Base-by-base conservation (phyloP, 2,329 filamentous ascomycete species). In the Hypoxylon sp. region DNA sequence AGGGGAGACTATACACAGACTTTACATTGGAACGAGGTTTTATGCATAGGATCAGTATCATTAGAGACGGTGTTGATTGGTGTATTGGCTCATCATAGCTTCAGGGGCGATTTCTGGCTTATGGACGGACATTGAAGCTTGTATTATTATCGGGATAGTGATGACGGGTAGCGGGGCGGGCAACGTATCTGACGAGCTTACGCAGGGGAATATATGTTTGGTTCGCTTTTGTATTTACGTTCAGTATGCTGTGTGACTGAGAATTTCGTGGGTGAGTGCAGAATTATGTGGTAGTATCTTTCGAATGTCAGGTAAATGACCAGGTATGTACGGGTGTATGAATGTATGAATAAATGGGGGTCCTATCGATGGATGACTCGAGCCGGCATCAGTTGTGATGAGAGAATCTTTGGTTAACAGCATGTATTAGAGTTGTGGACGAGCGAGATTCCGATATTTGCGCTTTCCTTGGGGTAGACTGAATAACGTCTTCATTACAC, bases 51-150 rank as follows among this genome's bases (percentile, higher is more conserved):
- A 43, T 43, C 38, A 21, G 38, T 43, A 19, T 43, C 34, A 45
- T 30, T 48, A 52, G 48, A 36, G 52, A 65, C 30, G 50, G 51
- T 49, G 51, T 60, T 59, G 25, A 38, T 60, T 56, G 53, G 49
- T 50, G 19, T 65, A 61, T 34, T 34, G 45, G 32, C 38, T 34
- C 13, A n/a, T 13, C 23, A 17, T 55, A 30, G 45, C 57, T 36
- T 50, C 38, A 21, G 21, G 17, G 46, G 36, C 34, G 25, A 49
- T 30, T 59, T 61, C 30, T 56, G 28, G 36, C 48, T 25, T 65
- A 65, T 23, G 38, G 38, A 43, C 38, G 38, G 38, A 43, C 38
- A 11, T 17, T 5, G 61, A 46, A n/a, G 25, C 23, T 58, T 65
- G 61, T 65, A 68, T 49, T 48, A 51, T 25, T 56, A 68, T 21